Base-by-base conservation (phyloP, 495 filamentous ascomycete genomes). In the Hypoxylon intermedium region DNA sequence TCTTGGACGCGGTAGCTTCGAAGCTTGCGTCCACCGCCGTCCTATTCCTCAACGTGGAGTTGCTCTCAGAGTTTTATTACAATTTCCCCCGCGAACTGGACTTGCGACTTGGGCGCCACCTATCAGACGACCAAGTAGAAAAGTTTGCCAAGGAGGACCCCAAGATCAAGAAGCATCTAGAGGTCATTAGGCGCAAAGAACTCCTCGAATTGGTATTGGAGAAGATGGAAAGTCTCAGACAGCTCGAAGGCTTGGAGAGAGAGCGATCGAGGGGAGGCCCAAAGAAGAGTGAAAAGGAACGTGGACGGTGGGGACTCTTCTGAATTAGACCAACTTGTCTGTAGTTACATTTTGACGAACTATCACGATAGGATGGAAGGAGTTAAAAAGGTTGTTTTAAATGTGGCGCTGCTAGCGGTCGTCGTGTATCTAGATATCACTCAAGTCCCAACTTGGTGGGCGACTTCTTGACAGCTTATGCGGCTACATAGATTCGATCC, bases 51-150 rank as follows among this genome's bases (percentile, higher is more conserved):
- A 97, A 99, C 64, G 95, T 97, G 30, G 94, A 99, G 77, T 83
- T 99, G 20, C 82, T 99, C 34, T 91, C 90, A 3, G 96, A 98
- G 69, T 99, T 98, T 67, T 97, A 97, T 77, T 93, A 95, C 71
- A 88, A 93, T 69, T 99, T 99, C 77, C 94, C 94, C 0, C 83
- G 95, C 16, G 92, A 96, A 70, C 83, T 99, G 15, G 94, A 99
- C 71, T 68, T 85, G 63, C 83, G 91, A 34, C 86, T 99, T n/a
- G 91, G 92, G 30, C 82, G 92, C 30, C 84, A 89, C 58, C 83
- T 98, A 48, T 87, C 86, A 3, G 82, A 87, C 30, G 83, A 82
- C 0, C 88, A 97, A 55, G 80, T 97, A 9, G 93, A 99, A 67
- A 81, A 85, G 12, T 98, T 99, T 65, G 94, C 94, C 11, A 84